Conservation (phyloP, 2,329 filamentous ascomycete genomes). For the Passalora sequoiae region DNA sequence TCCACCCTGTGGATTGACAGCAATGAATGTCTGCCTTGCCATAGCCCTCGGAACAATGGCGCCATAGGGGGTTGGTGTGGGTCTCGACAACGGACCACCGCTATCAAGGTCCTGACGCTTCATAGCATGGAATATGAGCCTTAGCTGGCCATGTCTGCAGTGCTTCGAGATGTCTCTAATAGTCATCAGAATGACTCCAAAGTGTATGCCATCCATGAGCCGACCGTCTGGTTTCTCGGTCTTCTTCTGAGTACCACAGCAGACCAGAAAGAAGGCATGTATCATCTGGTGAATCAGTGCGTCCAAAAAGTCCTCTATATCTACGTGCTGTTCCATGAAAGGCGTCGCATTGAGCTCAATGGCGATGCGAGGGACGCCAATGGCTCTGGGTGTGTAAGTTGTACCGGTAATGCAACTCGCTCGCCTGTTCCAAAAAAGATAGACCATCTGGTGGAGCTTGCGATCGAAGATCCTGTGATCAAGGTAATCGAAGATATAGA, state of each 20-base stretch:
- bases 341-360: slow-evolving; percentile 31
- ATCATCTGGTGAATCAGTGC: slow-evolving; percentile 44
- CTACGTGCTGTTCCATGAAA: slow-evolving; percentile 27
- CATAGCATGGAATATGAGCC: slow-evolving; percentile 33
- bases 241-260: slow-evolving; percentile 36
- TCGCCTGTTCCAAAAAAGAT: slow-evolving; percentile 30
- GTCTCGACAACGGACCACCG: neutral
- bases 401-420: slow-evolving; percentile 31
- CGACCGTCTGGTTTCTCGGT: slow-evolving; percentile 32
- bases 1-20: slow-evolving; percentile 19
- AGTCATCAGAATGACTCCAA: slow-evolving; percentile 38
- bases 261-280: slow-evolving; percentile 42
- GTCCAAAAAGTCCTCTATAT: slow-evolving; percentile 34
- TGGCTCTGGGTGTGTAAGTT: slow-evolving; percentile 34
- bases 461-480: slow-evolving; percentile 36
- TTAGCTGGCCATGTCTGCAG: slow-evolving; percentile 27
- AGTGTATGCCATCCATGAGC: slow-evolving; percentile 37
- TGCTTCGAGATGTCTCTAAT: slow-evolving; percentile 33
- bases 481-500: slow-evolving; percentile 35
- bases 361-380: slow-evolving; percentile 31
- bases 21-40: slow-evolving; percentile 15
- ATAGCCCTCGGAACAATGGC: neutral
- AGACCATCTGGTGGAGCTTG: slow-evolving; percentile 37
- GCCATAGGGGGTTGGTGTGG: neutral
- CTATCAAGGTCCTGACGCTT: slow-evolving; percentile 15